Conservation (phyloP, 2,329 filamentous ascomycete species). For the Ceratocystis harringtonii region DNA sequence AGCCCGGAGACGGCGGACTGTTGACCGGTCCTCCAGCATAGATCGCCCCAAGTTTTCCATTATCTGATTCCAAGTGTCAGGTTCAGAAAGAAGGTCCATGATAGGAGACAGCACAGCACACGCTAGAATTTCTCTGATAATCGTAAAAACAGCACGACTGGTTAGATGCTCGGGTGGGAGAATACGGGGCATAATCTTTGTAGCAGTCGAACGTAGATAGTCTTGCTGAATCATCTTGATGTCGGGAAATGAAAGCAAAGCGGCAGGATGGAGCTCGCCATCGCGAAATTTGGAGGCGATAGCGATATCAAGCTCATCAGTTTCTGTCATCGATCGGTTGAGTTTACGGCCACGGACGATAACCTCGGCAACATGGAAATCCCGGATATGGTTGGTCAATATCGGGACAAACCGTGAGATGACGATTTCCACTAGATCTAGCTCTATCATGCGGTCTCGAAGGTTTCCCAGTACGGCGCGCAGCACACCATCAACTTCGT, state of each 20-base stretch:
- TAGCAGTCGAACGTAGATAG: slow-evolving; percentile 63
- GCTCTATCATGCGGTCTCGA: slow-evolving; percentile 53
- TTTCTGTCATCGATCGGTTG: slow-evolving; percentile 82
- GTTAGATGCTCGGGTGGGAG: slow-evolving; percentile 59
- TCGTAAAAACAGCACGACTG: slow-evolving; percentile 63
- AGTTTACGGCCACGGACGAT: slow-evolving; percentile 75
- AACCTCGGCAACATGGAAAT: slow-evolving; percentile 82
- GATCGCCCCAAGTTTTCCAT: slow-evolving; percentile 80
- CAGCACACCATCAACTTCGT: slow-evolving; percentile 73
- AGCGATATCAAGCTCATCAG: slow-evolving; percentile 85
- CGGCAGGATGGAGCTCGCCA: slow-evolving; percentile 76
- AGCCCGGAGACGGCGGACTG: slow-evolving; percentile 77
- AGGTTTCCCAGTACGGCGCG: slow-evolving; percentile 57
- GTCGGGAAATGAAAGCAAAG: slow-evolving; percentile 67
- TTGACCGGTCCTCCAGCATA: slow-evolving; percentile 88
- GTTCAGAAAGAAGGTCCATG: slow-evolving; percentile 67
- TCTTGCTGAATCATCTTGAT: slow-evolving; percentile 76
- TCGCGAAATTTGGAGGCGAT: slow-evolving; percentile 90
- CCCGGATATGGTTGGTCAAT: slow-evolving; percentile 71
- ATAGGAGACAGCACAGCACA: slow-evolving; percentile 81
- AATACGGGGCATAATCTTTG: slow-evolving; percentile 56
- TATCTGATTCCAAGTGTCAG: slow-evolving; percentile 94
- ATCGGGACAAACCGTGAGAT: slow-evolving; percentile 77
- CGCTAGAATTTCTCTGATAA: slow-evolving; percentile 80
- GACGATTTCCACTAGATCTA: slow-evolving; percentile 72